phyloP scores from a whole-genome alignment of 2,329 filamentous ascomycete species.

The Aspergillus flavus region DNA sequence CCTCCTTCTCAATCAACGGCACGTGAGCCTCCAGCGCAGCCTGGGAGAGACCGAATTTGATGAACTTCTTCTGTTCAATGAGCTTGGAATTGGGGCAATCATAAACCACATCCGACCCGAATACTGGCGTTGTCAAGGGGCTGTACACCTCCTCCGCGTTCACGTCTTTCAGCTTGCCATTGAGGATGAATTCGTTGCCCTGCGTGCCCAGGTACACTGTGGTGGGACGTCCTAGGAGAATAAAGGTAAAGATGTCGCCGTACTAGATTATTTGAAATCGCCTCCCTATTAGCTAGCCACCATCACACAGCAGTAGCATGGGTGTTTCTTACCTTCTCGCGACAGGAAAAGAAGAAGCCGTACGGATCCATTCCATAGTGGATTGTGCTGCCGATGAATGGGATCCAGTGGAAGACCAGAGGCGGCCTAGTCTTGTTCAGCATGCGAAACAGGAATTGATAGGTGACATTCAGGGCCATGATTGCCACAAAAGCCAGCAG shows the following conservation, averaged over 20 bases:
- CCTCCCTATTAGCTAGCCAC: slow-evolving; percentile 22
- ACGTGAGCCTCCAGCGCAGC: slow-evolving; percentile 70
- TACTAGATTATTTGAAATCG: slow-evolving; percentile 54
- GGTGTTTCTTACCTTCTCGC: slow-evolving; percentile 63
- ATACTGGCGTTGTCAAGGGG: slow-evolving; percentile 70
- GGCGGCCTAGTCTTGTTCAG: slow-evolving; percentile 68
- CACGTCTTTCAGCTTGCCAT: slow-evolving; percentile 87
- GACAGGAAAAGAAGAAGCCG: slow-evolving; percentile 74
- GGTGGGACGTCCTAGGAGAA: slow-evolving; percentile 83
- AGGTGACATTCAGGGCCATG: slow-evolving; percentile 19
- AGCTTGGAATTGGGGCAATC: slow-evolving; percentile 89
- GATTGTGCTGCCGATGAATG: slow-evolving; percentile 52
- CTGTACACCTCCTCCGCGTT: slow-evolving; percentile 89
- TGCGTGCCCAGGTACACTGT: slow-evolving; percentile 80
- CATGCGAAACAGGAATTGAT: slow-evolving; percentile 20
- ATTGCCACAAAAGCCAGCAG: slow-evolving; percentile 10
- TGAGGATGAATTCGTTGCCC: slow-evolving; percentile 91
- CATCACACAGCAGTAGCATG: background rate
- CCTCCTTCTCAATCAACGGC: slow-evolving; percentile 75
- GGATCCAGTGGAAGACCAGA: slow-evolving; percentile 79
- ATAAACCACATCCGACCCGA: slow-evolving; percentile 84
- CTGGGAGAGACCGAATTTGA: slow-evolving; percentile 66
- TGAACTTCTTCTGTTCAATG: slow-evolving; percentile 92
- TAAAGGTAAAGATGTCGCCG: slow-evolving; percentile 84
- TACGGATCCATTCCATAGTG: slow-evolving; percentile 63